Conservation (phyloP, 441 rosid species). For the Gossypium schwendimanii region DNA sequence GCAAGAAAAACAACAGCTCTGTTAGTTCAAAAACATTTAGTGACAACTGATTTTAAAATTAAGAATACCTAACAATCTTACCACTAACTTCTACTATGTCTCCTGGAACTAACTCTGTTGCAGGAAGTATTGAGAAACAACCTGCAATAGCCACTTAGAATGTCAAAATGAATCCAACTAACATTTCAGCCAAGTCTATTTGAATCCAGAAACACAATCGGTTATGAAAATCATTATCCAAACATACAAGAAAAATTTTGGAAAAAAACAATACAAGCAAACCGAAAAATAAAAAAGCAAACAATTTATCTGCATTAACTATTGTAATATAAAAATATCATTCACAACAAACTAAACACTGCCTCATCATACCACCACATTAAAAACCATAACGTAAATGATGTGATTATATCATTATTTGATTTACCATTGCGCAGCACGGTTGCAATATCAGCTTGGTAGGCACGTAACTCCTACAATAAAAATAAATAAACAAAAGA, state of each 20-base stretch:
- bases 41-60: slow-evolving; percentile 7
- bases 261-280: not conserved
- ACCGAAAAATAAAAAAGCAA: not conserved
- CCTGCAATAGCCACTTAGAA: slow-evolving; percentile 44
- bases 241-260: not conserved
- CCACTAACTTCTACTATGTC: slow-evolving; percentile 94
- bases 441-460: slow-evolving; percentile 96
- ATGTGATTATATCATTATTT: not conserved
- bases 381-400: not conserved
- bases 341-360: not conserved
- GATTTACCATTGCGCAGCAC: slow-evolving; percentile 79
- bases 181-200: not conserved
- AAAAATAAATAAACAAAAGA: slow-evolving; percentile 18
- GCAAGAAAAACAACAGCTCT: slow-evolving; percentile 22
- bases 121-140: slow-evolving; percentile 91
- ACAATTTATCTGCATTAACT: not conserved
- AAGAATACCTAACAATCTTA: slow-evolving; percentile 26
- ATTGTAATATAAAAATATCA: not conserved
- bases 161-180: not conserved
- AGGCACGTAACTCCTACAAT: slow-evolving; percentile 87
- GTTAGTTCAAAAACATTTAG: slow-evolving; percentile 8
- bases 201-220: not conserved
- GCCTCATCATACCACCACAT: not conserved
- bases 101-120: slow-evolving; percentile 93
- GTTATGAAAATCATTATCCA: not conserved